phyloP scores from a whole-genome alignment of 345 rosid species.

The Populus pruinosa region DNA sequence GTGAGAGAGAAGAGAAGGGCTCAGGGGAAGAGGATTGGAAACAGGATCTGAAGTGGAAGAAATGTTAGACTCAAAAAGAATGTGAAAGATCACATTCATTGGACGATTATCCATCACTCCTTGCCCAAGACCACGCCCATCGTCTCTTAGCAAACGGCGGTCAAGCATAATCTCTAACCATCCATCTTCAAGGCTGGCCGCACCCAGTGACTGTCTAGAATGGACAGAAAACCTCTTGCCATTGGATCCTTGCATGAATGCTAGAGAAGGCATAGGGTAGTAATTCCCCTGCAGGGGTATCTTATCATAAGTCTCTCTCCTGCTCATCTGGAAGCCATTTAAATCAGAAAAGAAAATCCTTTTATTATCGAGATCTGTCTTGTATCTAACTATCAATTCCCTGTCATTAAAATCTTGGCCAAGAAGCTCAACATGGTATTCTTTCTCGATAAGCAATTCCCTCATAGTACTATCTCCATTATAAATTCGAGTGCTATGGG shows the following conservation, averaged over 20 bases:
- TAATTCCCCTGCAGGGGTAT: constrained; percentile 97
- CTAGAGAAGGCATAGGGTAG: constrained; percentile 96
- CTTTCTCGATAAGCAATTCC: constrained; percentile 68
- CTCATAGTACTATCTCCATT: constrained; percentile 57
- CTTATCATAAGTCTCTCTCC: constrained; percentile 91
- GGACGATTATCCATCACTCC: constrained; percentile 91
- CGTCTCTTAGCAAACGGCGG: constrained; percentile 75
- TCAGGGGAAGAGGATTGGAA: constrained; percentile 48
- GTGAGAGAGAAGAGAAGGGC: constrained; percentile 88
- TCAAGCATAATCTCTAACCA: constrained; percentile 98
- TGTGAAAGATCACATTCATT: constrained; percentile 68
- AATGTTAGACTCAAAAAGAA: constrained; percentile 61
- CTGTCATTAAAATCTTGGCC: constrained; percentile 61
- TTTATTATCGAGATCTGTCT: constrained; percentile 62
- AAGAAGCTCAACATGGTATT: constrained; percentile 89
- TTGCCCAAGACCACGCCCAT: constrained; percentile 98
- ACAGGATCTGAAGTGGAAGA: constrained; percentile 46
- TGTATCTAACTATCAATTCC: constrained; percentile 84
- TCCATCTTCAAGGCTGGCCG: constrained; percentile 69
- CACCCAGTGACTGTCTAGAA: constrained; percentile 89
- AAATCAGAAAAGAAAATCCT: constrained; percentile 80
- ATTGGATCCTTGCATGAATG: constrained; percentile 80
- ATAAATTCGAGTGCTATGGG: constrained; percentile 73
- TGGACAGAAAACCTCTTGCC: constrained; percentile 84
- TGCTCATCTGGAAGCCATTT: constrained; percentile 97